Percentiles rank a stretch among this genome's conserved stretches.
Conservation (phyloP, 1,284 basidiomycete species). For the Trichosporon sp. region DNA sequence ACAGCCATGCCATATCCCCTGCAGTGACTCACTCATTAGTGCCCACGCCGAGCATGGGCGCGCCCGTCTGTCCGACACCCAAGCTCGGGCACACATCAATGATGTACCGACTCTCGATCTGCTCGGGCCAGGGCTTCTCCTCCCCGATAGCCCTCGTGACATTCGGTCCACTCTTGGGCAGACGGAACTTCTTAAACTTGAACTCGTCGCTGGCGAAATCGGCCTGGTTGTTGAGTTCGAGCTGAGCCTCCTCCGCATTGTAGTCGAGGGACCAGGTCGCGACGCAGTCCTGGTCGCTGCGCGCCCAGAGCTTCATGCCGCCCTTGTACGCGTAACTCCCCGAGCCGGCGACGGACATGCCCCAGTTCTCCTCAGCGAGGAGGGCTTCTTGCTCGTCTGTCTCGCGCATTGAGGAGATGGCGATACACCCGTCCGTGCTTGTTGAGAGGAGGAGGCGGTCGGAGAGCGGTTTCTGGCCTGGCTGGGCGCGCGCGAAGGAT, state of each 20-base stretch:
- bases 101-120: conserved; percentile 49
- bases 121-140: conserved; percentile 40
- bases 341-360: conserved; percentile 52
- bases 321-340: conserved; percentile 40
- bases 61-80: conserved; percentile 46
- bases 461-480: conserved; percentile 36
- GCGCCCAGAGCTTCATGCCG: conserved; percentile 53
- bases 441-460: conserved; percentile 56
- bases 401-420: conserved; percentile 56
- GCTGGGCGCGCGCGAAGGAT: conserved; percentile 34
- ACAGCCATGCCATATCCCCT: no score
- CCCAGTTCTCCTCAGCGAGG: conserved; percentile 54
- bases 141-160: conserved; percentile 41
- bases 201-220: conserved; percentile 42
- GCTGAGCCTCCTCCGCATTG: conserved; percentile 40
- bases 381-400: conserved; percentile 60
- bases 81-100: conserved; percentile 52
- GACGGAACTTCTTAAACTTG: conserved; percentile 43
- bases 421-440: conserved; percentile 59
- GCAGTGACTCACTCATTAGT: conserved; percentile 50
- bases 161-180: conserved; percentile 35
- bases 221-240: conserved; percentile 45
- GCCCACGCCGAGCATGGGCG: conserved; percentile 48
- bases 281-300: conserved; percentile 56
- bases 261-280: conserved; percentile 46